Percentiles rank a stretch among this genome's conserved stretches.
phyloP scores from a whole-genome alignment of 1,284 basidiomycete genomes.

The Pseudozyma tsukubaensis region DNA sequence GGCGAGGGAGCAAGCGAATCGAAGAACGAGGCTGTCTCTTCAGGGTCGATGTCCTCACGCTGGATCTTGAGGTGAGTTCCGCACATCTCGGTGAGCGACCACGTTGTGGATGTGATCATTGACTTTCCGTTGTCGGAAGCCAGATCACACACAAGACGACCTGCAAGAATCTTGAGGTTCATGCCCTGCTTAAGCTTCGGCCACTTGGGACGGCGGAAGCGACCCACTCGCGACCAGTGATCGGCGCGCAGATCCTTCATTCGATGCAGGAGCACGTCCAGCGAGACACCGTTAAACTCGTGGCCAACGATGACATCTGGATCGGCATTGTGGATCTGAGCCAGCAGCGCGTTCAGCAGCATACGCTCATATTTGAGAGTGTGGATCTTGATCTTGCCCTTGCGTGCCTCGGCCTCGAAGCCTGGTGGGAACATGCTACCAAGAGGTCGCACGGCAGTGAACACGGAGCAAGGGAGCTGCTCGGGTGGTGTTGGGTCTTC shows the following conservation, averaged over 20 bases:
- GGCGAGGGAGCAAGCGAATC: slow-evolving; percentile 84
- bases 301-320: slow-evolving; percentile 96
- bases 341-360: slow-evolving; percentile 85
- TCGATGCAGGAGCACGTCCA: slow-evolving; percentile 90
- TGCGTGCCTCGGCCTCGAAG: slow-evolving; percentile 75
- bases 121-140: slow-evolving; percentile 92
- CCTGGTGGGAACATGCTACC: slow-evolving; percentile 84
- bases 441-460: slow-evolving; percentile 91
- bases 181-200: slow-evolving; percentile 80
- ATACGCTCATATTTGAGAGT: slow-evolving; percentile 80
- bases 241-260: slow-evolving; percentile 80
- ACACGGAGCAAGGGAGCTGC: slow-evolving; percentile 81
- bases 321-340: slow-evolving; percentile 84
- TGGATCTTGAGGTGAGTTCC: slow-evolving; percentile 83
- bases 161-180: slow-evolving; percentile 85
- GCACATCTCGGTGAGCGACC: slow-evolving; percentile 90
- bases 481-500: slow-evolving; percentile 66
- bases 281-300: slow-evolving; percentile 89
- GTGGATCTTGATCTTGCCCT: slow-evolving; percentile 76
- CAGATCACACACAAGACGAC: slow-evolving; percentile 89
- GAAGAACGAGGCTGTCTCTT: slow-evolving; percentile 90
- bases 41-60: slow-evolving; percentile 80
- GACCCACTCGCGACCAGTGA: slow-evolving; percentile 92
- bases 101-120: slow-evolving; percentile 80
- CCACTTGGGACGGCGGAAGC: slow-evolving; percentile 87